Evolutionary conservation across 768 basidiomycete genomes (phyloP).

Genomic region (Naematelia encephala): DNA sequence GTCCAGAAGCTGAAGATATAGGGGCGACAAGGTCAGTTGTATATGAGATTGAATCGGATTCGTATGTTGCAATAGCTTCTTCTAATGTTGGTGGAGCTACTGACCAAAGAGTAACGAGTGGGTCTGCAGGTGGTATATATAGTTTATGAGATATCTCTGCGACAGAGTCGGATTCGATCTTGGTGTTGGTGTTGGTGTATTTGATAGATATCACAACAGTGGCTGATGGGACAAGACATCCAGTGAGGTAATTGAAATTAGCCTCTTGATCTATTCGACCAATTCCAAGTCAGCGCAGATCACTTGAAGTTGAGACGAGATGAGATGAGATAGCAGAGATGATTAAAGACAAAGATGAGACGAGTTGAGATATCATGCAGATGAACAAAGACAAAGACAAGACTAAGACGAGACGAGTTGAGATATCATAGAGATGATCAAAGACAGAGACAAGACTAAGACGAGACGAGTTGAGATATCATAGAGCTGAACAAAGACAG

Average conservation of each 20-base stretch:
- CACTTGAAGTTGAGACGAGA: no score
- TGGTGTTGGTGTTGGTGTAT: conserved; percentile 47
- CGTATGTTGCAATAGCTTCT: conserved; percentile 53
- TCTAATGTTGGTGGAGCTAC: conserved; percentile 71
- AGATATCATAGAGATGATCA: no score
- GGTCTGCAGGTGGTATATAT: conserved; percentile 73
- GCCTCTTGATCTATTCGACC: conserved; percentile 58
- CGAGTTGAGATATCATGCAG: no score
- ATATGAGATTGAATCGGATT: conserved; percentile 55
- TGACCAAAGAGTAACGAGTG: conserved; percentile 68
- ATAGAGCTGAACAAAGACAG: no score
- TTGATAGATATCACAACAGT: conserved; percentile 61
- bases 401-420: no score
- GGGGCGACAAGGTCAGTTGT: conserved; percentile 55
- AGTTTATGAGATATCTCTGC: conserved; percentile 54
- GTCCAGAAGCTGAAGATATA: background rate
- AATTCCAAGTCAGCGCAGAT: conserved; percentile 7
- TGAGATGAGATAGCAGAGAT: no score
- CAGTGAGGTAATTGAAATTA: conserved; percentile 85
- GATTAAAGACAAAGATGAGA: no score
- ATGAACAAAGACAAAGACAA: no score
- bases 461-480: no score
- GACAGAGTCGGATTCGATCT: conserved; percentile 13
- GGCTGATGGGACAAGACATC: conserved; percentile 70
- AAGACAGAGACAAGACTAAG: no score